Evolutionary conservation across 495 filamentous ascomycete species (phyloP), one percentile per base, ranked within the genome.

Genomic region (Thermochaetoides thermophila): DNA sequence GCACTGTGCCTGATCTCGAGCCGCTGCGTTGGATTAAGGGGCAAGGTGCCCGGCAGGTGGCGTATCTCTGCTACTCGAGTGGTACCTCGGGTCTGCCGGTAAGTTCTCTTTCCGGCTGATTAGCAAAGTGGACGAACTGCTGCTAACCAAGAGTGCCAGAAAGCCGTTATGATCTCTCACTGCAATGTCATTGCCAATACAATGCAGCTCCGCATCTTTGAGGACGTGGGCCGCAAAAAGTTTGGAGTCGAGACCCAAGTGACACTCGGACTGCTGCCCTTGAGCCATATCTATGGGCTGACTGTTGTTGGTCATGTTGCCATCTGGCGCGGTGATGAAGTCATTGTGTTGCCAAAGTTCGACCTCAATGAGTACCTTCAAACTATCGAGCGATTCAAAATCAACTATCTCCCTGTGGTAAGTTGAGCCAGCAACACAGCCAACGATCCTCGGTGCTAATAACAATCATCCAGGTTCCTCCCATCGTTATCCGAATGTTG

Each of bases 121-220:
- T 6, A 12, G 11, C 7, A n/a, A 11, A 14, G 7, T n/a, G n/a
- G n/a, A 11, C 20, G 15, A 17, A 25, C n/a, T 15, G 7, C 11
- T 18, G 13, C 44, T 48, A 24, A 45, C 27, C n/a, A n/a, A 36
- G 22, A 8, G 61, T 75, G 29, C 47, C 34, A 87, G 77, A 94
- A 94, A 84, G 84, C 83, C 17, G 84, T 91, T 23, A 92, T 84
- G 84, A 84, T 94, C 40, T 78, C 82, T 10, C 85, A 94, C 55
- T 57, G 63, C 11, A 94, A 94, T 48, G 78, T 92, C 12, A 94
- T 94, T 31, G 73, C 82, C 18, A 94, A 92, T 45, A 67, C 72
- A 1, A 48, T 89, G 44, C 78, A 85, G 44, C 64, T 75, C 35
- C 38, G 47, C 12, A 50, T 62, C 9, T 74, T 59, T 38, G 78